Evolutionary conservation across 495 filamentous ascomycete genomes (phyloP).

Genomic region (Tuber microsphaerosporum): DNA sequence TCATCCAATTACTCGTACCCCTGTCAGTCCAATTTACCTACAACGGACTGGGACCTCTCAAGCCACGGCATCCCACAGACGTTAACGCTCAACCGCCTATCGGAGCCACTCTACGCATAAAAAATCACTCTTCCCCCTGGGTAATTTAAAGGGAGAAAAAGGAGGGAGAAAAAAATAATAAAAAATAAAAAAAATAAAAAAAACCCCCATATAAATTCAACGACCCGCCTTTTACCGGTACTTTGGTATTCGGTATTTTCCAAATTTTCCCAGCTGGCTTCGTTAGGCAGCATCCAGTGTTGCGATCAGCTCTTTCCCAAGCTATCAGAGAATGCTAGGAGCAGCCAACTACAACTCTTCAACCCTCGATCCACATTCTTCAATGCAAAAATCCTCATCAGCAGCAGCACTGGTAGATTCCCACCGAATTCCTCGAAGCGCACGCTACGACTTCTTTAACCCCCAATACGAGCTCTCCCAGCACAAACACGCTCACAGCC

Average conservation of each 20-base stretch:
- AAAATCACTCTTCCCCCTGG: slow-evolving; percentile 17
- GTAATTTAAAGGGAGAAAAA: not conserved
- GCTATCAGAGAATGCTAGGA: not conserved
- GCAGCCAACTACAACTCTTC: not conserved
- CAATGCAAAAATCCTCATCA: slow-evolving; percentile 11
- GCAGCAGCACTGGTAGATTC: slow-evolving; percentile 1
- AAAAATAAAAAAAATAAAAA: slow-evolving; percentile 10
- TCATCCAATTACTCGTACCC: not conserved
- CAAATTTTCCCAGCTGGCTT: not conserved
- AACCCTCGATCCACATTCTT: slow-evolving; percentile 3
- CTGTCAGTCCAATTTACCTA: slow-evolving; percentile 9
- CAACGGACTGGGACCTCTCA: not conserved
- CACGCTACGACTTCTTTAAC: slow-evolving; percentile 26
- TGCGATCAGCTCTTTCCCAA: not conserved
- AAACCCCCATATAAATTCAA: slow-evolving; percentile 1
- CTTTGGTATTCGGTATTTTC: not conserved
- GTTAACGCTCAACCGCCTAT: not conserved
- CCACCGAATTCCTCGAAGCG: slow-evolving; percentile 15
- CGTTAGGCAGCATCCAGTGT: not conserved
- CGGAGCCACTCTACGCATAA: slow-evolving; percentile 8
- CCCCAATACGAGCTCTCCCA: slow-evolving; percentile 27
- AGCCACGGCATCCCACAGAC: slow-evolving; percentile 5
- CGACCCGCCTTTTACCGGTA: not conserved
- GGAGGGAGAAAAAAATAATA: not conserved
- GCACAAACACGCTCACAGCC: not conserved